phyloP scores from a whole-genome alignment of 148 eudicot species.

The Rhododendron vialii region DNA sequence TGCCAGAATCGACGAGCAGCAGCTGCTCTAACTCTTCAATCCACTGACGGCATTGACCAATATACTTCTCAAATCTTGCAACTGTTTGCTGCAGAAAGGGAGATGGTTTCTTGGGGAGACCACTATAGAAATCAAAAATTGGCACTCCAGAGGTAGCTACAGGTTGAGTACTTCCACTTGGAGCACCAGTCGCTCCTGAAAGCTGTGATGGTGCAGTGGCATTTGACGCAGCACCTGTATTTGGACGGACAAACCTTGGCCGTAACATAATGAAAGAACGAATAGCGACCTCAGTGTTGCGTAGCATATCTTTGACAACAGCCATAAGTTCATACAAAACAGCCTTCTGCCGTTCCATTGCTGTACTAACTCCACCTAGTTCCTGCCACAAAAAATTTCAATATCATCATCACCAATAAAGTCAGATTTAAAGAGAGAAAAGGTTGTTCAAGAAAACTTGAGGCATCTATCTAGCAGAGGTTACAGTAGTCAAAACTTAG shows the following conservation, averaged over 20 bases:
- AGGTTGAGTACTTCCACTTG: constrained; percentile 35
- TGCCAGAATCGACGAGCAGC: constrained; percentile 61
- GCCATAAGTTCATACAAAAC: constrained; percentile 68
- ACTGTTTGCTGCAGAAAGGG: constrained; percentile 80
- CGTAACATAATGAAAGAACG: constrained; percentile 91
- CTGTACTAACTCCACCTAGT: constrained; percentile 75
- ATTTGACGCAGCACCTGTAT: constrained; percentile 39
- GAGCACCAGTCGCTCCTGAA: constrained; percentile 42
- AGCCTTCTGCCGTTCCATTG: constrained; percentile 88
- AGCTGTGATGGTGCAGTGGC: constrained; percentile 45
- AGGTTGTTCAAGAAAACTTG: background rate
- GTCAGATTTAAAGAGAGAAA: constrained; percentile 7
- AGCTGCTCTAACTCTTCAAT: constrained; percentile 93
- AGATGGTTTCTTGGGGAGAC: constrained; percentile 87
- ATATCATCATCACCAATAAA: background rate
- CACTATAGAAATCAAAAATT: constrained; percentile 74
- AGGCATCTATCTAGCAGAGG: background rate
- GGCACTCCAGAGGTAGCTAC: constrained; percentile 45
- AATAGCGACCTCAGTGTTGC: constrained; percentile 78
- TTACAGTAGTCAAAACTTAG: background rate
- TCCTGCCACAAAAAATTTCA: constrained; percentile 40
- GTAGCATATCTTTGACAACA: constrained; percentile 74
- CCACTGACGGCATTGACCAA: constrained; percentile 84
- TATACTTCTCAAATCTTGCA: constrained; percentile 75
- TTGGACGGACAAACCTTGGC: constrained; percentile 79